Evolutionary conservation across 768 basidiomycete species (phyloP).

Genomic region (Trametes punicea): DNA sequence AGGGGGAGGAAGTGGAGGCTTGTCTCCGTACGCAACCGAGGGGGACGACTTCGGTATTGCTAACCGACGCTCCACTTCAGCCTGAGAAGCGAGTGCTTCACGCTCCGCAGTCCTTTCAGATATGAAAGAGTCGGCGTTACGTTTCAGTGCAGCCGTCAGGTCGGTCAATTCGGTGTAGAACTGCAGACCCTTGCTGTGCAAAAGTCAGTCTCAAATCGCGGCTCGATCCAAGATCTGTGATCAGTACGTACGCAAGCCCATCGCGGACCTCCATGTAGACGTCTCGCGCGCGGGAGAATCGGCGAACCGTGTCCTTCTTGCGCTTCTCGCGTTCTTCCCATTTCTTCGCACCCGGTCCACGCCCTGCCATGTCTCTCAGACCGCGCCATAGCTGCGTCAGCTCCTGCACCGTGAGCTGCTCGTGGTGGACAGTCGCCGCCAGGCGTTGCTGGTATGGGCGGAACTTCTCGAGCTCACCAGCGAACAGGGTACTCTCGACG

Average conservation of each 20-base stretch:
- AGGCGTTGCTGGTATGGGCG: slow-evolving; percentile 85
- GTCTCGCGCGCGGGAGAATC: slow-evolving; percentile 76
- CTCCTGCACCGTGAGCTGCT: slow-evolving; percentile 72
- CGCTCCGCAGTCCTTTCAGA: slow-evolving; percentile 65
- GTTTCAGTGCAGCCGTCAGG: slow-evolving; percentile 53
- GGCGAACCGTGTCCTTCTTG: slow-evolving; percentile 69
- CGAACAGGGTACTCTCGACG: slow-evolving; percentile 86
- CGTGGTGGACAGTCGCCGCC: slow-evolving; percentile 71
- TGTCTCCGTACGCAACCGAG: slow-evolving; percentile 37
- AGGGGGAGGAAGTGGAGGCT: slow-evolving; percentile 48
- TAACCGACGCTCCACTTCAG: slow-evolving; percentile 70
- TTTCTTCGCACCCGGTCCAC: slow-evolving; percentile 71
- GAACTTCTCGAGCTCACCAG: slow-evolving; percentile 94
- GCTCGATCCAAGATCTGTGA: background rate
- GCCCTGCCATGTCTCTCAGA: slow-evolving; percentile 69
- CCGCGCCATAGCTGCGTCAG: slow-evolving; percentile 69
- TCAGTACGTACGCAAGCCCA: slow-evolving; percentile 66
- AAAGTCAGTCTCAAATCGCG: background rate
- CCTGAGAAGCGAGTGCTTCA: slow-evolving; percentile 58
- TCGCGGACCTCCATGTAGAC: slow-evolving; percentile 84
- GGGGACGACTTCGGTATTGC: slow-evolving; percentile 38
- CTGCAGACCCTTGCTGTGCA: slow-evolving; percentile 73
- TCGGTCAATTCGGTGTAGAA: slow-evolving; percentile 84
- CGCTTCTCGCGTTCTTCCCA: slow-evolving; percentile 81
- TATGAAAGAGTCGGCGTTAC: slow-evolving; percentile 61